phyloP scores from a whole-genome alignment of 306 rosid genomes.

The Castanea mollissima region DNA sequence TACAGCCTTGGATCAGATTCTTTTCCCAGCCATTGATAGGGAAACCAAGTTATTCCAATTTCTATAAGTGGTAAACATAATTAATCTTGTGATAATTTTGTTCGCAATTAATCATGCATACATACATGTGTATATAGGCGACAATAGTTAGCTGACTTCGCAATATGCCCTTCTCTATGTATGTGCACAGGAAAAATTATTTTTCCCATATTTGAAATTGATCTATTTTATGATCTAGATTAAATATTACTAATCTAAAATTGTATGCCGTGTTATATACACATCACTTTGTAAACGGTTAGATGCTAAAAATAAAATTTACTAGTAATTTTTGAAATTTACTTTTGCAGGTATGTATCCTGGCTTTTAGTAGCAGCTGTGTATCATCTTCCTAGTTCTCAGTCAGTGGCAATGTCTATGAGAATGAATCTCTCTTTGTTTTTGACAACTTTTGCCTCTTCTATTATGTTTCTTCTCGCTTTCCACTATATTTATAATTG shows the following conservation, averaged over 20 bases:
- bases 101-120: background rate
- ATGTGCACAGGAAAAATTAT: too few species aligned
- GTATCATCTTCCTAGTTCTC: slow-evolving; percentile 94
- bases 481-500: slow-evolving; percentile 77
- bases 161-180: too few species aligned
- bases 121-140: too few species aligned
- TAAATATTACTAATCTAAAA: too few species aligned
- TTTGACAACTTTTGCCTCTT: slow-evolving; percentile 72
- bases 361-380: slow-evolving; percentile 93
- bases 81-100: background rate
- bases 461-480: slow-evolving; percentile 72
- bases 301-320: too few species aligned
- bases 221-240: too few species aligned
- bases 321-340: background rate
- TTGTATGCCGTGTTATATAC: background rate
- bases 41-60: slow-evolving; percentile 96
- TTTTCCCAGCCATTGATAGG: slow-evolving; percentile 80
- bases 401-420: slow-evolving; percentile 84
- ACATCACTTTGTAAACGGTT: too few species aligned
- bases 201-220: too few species aligned
- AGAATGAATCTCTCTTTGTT: slow-evolving; percentile 87
- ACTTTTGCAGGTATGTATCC: slow-evolving; percentile 64
- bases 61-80: slow-evolving; percentile 80
- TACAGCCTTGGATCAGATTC: slow-evolving; percentile 38
- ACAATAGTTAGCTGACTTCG: too few species aligned